These are phyloP conservation scores for Trichoderma citrinoviride DNA, from an alignment of 2,329 filamentous ascomycete species.

Conservation along the genomic window DNA sequence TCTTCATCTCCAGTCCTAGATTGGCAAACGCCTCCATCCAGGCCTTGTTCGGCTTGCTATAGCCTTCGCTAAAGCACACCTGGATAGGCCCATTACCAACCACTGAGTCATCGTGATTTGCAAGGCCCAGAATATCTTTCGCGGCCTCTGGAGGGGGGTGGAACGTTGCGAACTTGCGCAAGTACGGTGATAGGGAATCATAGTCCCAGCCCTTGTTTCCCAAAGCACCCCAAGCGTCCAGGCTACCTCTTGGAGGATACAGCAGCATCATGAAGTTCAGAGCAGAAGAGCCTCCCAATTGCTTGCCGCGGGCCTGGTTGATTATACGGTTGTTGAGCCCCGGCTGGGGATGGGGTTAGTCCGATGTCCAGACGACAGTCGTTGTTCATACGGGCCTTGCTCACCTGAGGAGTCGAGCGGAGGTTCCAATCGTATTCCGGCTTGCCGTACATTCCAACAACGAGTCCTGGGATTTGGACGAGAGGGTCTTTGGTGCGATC, in stretches of 20 bases:
- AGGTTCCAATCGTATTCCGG: conserved; percentile 27
- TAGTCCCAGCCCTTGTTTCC: conserved; percentile 32
- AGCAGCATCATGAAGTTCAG: conserved; percentile 51
- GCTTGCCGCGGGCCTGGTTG: conserved; percentile 47
- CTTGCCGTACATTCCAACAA: conserved; percentile 26
- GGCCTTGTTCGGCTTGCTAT: conserved; percentile 33
- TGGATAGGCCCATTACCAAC: conserved; percentile 38
- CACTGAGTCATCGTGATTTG: conserved; percentile 34
- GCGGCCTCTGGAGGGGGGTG: conserved; percentile 30
- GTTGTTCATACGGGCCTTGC: neutral
- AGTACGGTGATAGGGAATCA: conserved; percentile 34
- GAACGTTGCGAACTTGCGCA: conserved; percentile 37
- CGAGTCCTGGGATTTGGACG: conserved; percentile 24
- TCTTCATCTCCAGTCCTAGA: conserved; percentile 34
- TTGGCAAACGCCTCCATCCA: conserved; percentile 39
- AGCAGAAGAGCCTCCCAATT: conserved; percentile 53
- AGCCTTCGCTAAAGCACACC: conserved; percentile 38
- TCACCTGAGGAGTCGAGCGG: conserved; percentile 26
- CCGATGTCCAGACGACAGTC: neutral
- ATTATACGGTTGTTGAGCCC: conserved; percentile 24
- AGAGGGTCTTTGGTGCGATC: conserved; percentile 23
- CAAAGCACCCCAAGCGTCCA: conserved; percentile 30
- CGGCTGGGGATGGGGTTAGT: neutral
- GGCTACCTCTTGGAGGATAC: conserved; percentile 19
- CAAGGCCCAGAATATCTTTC: conserved; percentile 31